Conservation (phyloP, 768 basidiomycete species). For the Serendipita sp. region DNA sequence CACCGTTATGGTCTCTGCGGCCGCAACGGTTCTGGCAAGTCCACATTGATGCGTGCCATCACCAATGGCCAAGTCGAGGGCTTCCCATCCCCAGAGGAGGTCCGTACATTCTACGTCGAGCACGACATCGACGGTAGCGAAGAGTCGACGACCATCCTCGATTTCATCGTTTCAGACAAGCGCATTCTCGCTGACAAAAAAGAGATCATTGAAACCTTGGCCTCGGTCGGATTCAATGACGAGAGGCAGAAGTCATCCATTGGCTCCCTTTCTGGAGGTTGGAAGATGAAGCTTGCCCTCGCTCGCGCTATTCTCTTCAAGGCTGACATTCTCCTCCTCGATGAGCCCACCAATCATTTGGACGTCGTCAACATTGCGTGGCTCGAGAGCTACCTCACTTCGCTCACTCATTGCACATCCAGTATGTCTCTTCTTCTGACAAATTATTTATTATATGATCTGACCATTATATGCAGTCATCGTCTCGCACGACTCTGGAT, state of each 20-base stretch:
- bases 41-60: conserved; percentile 16
- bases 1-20: conserved; percentile 98
- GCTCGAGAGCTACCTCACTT: conserved; percentile 86
- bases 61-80: conserved; percentile 71
- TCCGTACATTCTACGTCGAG: conserved; percentile 98
- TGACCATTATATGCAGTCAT: conserved; percentile 41
- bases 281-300: conserved; percentile 99
- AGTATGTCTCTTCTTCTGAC: conserved; percentile 30
- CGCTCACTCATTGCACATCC: conserved; percentile 81
- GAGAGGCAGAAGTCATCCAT: conserved; percentile 75
- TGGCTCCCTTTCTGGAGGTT: conserved; percentile 88
- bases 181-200: conserved; percentile 54
- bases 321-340: conserved; percentile 89
- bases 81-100: conserved; percentile 92
- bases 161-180: conserved; percentile 75
- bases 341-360: conserved; percentile 93
- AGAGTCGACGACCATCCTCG: conserved; percentile 73
- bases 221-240: conserved; percentile 81
- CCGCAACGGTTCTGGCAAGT: conserved; percentile 82
- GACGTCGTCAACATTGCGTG: conserved; percentile 96
- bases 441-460: not conserved
- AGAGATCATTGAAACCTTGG: conserved; percentile 66
- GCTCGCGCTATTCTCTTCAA: conserved; percentile 96
- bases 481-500: conserved; percentile 92
- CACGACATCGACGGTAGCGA: conserved; percentile 97